Evolutionary conservation across 208 protist species (phyloP), one percentile per base, ranked within the genome.

Genomic region (Leptomonas seymouri): DNA sequence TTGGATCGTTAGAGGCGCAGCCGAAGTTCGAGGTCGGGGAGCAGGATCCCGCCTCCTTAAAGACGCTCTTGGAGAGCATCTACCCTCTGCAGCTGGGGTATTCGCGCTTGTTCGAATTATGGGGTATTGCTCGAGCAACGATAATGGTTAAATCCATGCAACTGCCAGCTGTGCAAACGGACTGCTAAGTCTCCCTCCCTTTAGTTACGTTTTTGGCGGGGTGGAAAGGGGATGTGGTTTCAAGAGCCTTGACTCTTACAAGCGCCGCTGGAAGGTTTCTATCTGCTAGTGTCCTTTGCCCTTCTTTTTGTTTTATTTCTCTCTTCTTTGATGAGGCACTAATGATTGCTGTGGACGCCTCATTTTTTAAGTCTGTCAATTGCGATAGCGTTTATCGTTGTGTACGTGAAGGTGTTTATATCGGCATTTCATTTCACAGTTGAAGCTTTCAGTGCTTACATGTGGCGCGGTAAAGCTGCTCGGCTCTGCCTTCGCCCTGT

Each of bases 61-160:
- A 71, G 60, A 58, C 75, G 8, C 80, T 89, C 39, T 44, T 91
- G 20, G 83, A 89, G 50, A 83, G 61, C 48, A 74, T 93, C 20
- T 76, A 77, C 14, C 78, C 74, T 18, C 39, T 81, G 16, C 74
- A 87, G 49, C 63, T 89, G 21, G 80, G 82, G 9, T 88, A 86
- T 86, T 73, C 86, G 55, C 73, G 72, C 41, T 84, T 93, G 78
- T 67, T 95, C 54, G 90, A 95, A 91, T 95, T 95, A 92, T 93
- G 84, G 84, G 81, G 84, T 70, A 91, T 91, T 55, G 74, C 69
- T 41, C 83, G 87, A 54, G 70, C 74, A 73, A 77, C 68, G 14
- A 60, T 69, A 44, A 70, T 74, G 68, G 63, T 79, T 15, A 75
- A 76, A 68, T 64, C 30, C 3, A 46, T 49, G 36, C 21, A 34